Evolutionary conservation across 2,329 filamentous ascomycete species (phyloP).

Genomic region (Clarireedia hainanense): DNA sequence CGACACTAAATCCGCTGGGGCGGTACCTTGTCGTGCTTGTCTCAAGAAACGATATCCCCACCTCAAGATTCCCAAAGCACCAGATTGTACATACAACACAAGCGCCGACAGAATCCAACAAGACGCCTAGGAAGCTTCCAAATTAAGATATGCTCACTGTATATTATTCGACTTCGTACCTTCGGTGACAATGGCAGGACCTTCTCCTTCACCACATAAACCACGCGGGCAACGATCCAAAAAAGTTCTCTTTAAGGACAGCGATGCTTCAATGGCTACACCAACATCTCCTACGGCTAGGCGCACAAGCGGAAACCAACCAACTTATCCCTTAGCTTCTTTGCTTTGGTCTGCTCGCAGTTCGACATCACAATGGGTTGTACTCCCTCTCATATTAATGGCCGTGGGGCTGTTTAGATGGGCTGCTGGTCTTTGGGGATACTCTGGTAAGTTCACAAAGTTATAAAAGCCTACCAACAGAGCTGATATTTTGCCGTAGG

Average conservation of each 20-base stretch:
- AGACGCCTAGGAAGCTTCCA: background rate
- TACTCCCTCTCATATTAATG: conserved; percentile 83
- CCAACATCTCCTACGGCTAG: background rate
- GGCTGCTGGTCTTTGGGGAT: conserved; percentile 88
- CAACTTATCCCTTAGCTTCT: conserved; percentile 77
- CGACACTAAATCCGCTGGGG: too few species aligned
- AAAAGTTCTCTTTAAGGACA: background rate
- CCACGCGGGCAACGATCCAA: conserved; percentile 1
- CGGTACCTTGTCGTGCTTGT: too few species aligned
- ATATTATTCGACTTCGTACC: background rate
- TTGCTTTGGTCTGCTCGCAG: conserved; percentile 89
- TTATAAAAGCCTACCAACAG: background rate
- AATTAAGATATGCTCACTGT: conserved; percentile 1
- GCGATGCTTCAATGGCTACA: background rate
- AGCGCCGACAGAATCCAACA: background rate
- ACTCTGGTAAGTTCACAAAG: conserved; percentile 59
- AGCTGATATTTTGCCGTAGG: conserved; percentile 40
- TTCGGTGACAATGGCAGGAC: conserved; percentile 5
- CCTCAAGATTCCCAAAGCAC: too few species aligned
- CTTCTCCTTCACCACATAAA: conserved; percentile 4
- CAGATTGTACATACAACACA: background rate
- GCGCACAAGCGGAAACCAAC: conserved; percentile 5
- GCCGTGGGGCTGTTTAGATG: conserved; percentile 85
- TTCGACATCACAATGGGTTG: conserved; percentile 83
- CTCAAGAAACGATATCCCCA: too few species aligned